These are phyloP conservation scores for Naganishia vaughanmartiniae DNA, from an alignment of 768 basidiomycete species.

Conservation along the genomic window DNA sequence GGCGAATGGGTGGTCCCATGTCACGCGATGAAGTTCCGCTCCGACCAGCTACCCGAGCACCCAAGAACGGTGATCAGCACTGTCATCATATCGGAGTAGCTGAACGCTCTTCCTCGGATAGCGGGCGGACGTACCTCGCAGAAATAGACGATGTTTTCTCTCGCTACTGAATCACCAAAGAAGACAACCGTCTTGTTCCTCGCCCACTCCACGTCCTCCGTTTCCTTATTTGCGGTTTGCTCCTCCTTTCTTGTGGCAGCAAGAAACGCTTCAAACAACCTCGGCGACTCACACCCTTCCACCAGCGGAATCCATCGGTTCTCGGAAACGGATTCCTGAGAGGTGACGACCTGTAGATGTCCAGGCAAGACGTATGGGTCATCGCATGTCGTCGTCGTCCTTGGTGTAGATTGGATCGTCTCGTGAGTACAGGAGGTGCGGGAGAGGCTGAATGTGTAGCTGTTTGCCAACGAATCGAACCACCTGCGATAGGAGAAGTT, in stretches of 20 bases:
- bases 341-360: conserved; percentile 27
- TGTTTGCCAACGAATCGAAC: background rate
- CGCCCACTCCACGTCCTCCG: conserved; percentile 36
- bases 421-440: background rate
- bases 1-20: background rate
- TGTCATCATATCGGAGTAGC: no score
- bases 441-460: no score
- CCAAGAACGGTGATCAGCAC: no score
- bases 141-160: conserved; percentile 38
- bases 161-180: conserved; percentile 37
- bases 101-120: no score
- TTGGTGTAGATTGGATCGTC: no score
- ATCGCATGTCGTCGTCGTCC: background rate
- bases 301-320: conserved; percentile 38
- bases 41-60: background rate
- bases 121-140: conserved; percentile 36
- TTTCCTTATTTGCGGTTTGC: conserved; percentile 16
- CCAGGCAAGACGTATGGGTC: conserved; percentile 37
- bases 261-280: conserved; percentile 29
- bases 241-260: conserved; percentile 25
- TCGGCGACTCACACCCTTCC: conserved; percentile 28
- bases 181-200: conserved; percentile 38
- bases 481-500: background rate
- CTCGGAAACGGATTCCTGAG: conserved; percentile 24
- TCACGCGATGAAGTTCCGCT: background rate